Evolutionary conservation across 2,329 filamentous ascomycete genomes (phyloP).

Genomic region (Purpureocillium lavendulum): DNA sequence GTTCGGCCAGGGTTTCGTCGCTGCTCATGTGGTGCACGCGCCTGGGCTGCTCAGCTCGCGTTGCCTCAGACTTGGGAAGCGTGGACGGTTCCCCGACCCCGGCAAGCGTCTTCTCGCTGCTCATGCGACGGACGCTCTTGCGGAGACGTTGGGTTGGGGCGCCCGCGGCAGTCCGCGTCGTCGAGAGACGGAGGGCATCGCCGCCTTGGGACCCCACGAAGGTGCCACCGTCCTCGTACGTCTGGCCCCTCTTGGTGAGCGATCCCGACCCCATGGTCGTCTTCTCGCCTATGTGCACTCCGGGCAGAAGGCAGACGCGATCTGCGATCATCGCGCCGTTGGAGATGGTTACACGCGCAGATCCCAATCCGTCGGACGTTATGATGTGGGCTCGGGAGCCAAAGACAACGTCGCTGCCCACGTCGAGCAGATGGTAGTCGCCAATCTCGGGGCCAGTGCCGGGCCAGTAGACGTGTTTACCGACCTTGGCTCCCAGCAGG

Average conservation of each 20-base stretch:
- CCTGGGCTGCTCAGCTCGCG: conserved; percentile 1
- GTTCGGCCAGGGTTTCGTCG: conserved; percentile 15
- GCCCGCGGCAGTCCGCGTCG: conserved; percentile 4
- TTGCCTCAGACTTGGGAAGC: too few relatives aligned
- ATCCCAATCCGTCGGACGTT: conserved; percentile 42
- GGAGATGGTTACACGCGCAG: conserved; percentile 35
- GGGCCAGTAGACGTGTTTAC: conserved; percentile 48
- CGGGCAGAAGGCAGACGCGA: conserved; percentile 42
- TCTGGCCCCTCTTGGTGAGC: conserved; percentile 34
- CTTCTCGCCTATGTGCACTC: conserved; percentile 37
- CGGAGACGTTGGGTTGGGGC: conserved; percentile 5
- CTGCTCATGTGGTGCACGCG: conserved; percentile 15
- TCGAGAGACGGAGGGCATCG: conserved; percentile 35
- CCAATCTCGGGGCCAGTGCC: conserved; percentile 44
- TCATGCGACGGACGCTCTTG: conserved; percentile 7
- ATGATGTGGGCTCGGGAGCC: conserved; percentile 45
- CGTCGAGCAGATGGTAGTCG: conserved; percentile 45
- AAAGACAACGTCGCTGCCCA: conserved; percentile 52
- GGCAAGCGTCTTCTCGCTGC: conserved; percentile 13
- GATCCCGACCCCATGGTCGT: conserved; percentile 46
- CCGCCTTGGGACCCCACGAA: conserved; percentile 45
- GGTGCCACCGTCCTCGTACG: conserved; percentile 35
- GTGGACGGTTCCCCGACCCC: conserved; percentile 2
- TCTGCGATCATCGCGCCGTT: conserved; percentile 49
- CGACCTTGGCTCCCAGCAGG: conserved; percentile 42